Evolutionary conservation across 768 basidiomycete genomes (phyloP).

Genomic region (Phlebiopsis gigantea): DNA sequence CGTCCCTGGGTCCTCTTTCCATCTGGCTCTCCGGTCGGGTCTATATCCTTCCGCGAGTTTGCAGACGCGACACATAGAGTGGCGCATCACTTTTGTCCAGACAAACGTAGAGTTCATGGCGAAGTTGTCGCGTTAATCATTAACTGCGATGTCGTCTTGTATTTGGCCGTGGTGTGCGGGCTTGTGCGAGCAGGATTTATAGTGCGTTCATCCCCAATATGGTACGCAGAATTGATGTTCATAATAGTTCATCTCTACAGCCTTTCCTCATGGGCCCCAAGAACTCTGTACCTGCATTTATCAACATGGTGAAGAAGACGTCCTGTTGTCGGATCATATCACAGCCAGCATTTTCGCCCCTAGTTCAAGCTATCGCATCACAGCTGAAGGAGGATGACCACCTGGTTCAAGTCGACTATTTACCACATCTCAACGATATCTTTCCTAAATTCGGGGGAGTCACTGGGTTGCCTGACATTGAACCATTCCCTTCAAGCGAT

Average conservation of each 20-base stretch:
- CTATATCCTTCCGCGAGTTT: background rate
- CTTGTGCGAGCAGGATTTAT: constrained; percentile 7
- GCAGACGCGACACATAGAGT: constrained; percentile 4
- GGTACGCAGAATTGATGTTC: background rate
- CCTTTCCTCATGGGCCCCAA: constrained; percentile 31
- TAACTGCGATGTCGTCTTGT: constrained; percentile 11
- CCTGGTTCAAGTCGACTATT: background rate
- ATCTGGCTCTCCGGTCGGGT: background rate
- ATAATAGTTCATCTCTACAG: too few species aligned
- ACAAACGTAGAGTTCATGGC: background rate
- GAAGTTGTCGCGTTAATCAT: constrained; percentile 12
- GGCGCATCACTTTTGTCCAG: constrained; percentile 3
- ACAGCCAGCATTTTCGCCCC: constrained; percentile 16
- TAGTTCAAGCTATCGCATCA: constrained; percentile 11
- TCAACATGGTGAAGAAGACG: constrained; percentile 27
- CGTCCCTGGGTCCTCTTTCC: constrained; percentile 3
- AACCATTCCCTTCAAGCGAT: background rate
- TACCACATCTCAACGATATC: background rate
- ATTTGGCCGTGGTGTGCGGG: constrained; percentile 9
- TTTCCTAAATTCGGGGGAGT: background rate
- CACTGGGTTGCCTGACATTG: constrained; percentile 16
- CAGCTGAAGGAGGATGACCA: background rate
- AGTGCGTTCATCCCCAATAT: background rate
- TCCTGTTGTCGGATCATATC: constrained; percentile 21
- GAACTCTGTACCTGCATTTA: constrained; percentile 30